Conservation (phyloP, 148 eudicot genomes). For the Bassia scoparia region DNA sequence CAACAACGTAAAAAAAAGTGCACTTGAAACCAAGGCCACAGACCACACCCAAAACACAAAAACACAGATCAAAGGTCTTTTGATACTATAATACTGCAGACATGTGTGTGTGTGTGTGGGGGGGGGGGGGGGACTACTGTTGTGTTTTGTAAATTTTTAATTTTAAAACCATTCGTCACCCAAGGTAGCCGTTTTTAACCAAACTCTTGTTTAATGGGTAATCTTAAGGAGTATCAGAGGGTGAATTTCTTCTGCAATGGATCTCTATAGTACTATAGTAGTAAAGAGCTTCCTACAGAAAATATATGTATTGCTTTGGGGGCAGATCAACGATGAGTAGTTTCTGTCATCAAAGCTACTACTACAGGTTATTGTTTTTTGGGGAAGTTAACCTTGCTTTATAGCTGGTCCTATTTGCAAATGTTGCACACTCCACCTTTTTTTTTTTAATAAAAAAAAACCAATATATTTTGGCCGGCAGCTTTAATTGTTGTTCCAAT, state of each 20-base stretch:
- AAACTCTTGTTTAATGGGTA: background rate
- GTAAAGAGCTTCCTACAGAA: background rate
- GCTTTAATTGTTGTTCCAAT: background rate
- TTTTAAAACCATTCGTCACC: too few relatives aligned
- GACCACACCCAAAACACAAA: too few relatives aligned
- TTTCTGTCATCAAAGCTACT: background rate
- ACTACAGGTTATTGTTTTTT: background rate
- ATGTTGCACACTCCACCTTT: background rate
- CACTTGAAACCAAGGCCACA: too few relatives aligned
- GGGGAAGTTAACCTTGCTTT: background rate
- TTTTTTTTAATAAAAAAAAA: background rate
- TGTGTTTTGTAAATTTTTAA: too few relatives aligned
- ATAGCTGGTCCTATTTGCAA: background rate
- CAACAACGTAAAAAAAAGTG: too few relatives aligned
- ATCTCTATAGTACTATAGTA: background rate
- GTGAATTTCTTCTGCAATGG: background rate
- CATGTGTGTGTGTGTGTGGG: too few relatives aligned
- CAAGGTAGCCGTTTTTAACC: too few relatives aligned
- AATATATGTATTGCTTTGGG: background rate
- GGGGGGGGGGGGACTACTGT: too few relatives aligned
- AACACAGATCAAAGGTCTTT: too few relatives aligned
- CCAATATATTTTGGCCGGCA: background rate
- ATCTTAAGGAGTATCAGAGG: background rate
- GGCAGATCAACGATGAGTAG: background rate
- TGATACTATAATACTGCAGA: too few relatives aligned